Evolutionary conservation across 2,329 filamentous ascomycete genomes (phyloP), one percentile per base, ranked within the genome.

Genomic region (Trichoderma lentiforme): DNA sequence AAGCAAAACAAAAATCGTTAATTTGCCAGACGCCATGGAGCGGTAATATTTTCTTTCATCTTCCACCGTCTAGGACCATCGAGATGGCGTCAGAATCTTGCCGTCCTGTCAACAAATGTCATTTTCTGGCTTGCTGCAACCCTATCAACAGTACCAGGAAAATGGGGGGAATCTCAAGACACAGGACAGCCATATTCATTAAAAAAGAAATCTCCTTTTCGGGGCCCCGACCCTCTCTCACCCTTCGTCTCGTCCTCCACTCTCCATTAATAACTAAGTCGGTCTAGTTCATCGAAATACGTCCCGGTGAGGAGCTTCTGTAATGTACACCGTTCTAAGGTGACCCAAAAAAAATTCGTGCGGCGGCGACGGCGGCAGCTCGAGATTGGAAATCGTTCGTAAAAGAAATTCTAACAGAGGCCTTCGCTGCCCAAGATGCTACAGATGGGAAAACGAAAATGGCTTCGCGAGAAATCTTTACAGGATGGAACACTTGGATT

Each of bases 401-500:
- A 24, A 36, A 51, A 61, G 43, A 47, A 60, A 34, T n/a, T 67
- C 61, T 67, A 67, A 28, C 18, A 68, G 61, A 47, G 21, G 60
- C 69, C 67, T 28, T 60, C 68, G 62, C 57, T 66, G 70, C 58
- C 51, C 61, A 64, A 62, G 18, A 63, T 58, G 60, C 67, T 63
- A 53, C 24, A 72, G 11, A 39, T 62, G 43, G 68, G 57, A 24
- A 71, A 65, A 53, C 68, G 60, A 67, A 24, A 53, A 36, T 34
- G 43, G 57, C 66, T 63, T 62, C 15, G 43, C 32, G 28, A 39
- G 32, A 64, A 53, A 47, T 70, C 74, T 82, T 26, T 88, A 93
- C 81, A 93, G 86, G 78, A 93, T 90, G 61, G 86, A 87, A 85
- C 91, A 93, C 84, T 91, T 92, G 75, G 84, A 83, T 81, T 88